Conservation (phyloP, 306 rosid species). For the Cicer yamashitae region DNA sequence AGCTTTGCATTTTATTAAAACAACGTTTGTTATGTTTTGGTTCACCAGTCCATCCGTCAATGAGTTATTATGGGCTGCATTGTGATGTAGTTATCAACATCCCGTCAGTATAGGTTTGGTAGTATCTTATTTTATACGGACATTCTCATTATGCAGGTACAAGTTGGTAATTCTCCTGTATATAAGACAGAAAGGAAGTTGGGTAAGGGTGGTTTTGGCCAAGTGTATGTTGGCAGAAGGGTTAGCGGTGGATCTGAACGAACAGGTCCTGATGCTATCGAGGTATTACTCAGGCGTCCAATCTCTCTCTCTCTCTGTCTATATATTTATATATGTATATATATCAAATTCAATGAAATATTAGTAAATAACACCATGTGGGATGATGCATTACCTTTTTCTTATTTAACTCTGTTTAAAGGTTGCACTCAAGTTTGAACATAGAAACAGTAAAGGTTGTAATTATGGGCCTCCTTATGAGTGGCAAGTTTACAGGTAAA, state of each 20-base stretch:
- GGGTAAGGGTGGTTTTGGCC: conserved; percentile 98
- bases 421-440: conserved; percentile 94
- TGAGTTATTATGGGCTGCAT: background rate
- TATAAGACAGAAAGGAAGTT: conserved; percentile 88
- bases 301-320: conserved; percentile 35
- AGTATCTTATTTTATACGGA: conserved; percentile 16
- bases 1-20: conserved; percentile 6
- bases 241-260: conserved; percentile 80
- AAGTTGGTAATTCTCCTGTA: conserved; percentile 87
- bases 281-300: conserved; percentile 58
- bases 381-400: conserved; percentile 41
- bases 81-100: conserved; percentile 4
- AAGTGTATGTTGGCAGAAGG: conserved; percentile 93
- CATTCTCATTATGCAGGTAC: conserved; percentile 62
- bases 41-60: background rate
- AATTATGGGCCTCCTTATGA: conserved; percentile 96
- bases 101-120: conserved; percentile 24
- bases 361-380: background rate
- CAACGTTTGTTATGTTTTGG: conserved; percentile 7
- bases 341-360: too few species aligned
- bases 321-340: too few species aligned
- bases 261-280: conserved; percentile 81
- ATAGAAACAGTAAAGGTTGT: conserved; percentile 94
- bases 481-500: conserved; percentile 93
- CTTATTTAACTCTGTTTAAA: conserved; percentile 46